Evolutionary conservation across 2,329 filamentous ascomycete species (phyloP).

Genomic region (Aspergillus tubingensis): DNA sequence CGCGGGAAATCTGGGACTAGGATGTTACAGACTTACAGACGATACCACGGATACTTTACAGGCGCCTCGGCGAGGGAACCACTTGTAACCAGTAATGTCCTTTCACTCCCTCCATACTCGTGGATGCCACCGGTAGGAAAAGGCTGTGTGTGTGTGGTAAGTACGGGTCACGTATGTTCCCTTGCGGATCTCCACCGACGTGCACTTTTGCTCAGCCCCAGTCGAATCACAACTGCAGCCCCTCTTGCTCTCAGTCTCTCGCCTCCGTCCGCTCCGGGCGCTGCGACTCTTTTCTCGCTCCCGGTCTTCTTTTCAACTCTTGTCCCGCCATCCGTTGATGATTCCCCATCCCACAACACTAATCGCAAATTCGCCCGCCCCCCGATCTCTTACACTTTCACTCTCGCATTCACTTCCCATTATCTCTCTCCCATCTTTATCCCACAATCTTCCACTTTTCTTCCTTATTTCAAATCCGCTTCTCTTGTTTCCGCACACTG

Average conservation of each 20-base stretch:
- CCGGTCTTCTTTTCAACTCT: conserved; percentile 26
- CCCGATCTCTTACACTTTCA: conserved; percentile 5
- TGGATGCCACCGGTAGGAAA: neutral
- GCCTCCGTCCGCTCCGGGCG: conserved; percentile 30
- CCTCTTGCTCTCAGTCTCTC: conserved; percentile 23
- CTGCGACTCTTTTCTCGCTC: conserved; percentile 20
- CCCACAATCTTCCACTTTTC: conserved; percentile 17
- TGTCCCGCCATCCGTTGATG: conserved; percentile 28
- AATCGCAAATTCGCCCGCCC: conserved; percentile 19
- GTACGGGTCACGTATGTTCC: conserved; percentile 16
- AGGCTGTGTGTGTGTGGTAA: neutral
- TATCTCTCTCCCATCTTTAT: neutral
- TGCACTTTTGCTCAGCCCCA: conserved; percentile 31
- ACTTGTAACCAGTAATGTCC: too few relatives aligned
- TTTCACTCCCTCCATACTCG: neutral
- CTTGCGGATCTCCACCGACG: conserved; percentile 22
- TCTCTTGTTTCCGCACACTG: conserved; percentile 21
- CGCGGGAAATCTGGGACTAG: conserved; percentile 15
- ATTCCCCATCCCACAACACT: conserved; percentile 29
- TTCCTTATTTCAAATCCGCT: neutral
- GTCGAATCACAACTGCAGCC: conserved; percentile 28
- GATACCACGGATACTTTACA: neutral
- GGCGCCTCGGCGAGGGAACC: neutral
- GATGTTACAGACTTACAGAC: conserved; percentile 14
- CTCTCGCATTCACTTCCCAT: conserved; percentile 16